Evolutionary conservation across 2,329 filamentous ascomycete genomes (phyloP), one percentile per base, ranked within the genome.

Genomic region (Arachnomyces sp.): DNA sequence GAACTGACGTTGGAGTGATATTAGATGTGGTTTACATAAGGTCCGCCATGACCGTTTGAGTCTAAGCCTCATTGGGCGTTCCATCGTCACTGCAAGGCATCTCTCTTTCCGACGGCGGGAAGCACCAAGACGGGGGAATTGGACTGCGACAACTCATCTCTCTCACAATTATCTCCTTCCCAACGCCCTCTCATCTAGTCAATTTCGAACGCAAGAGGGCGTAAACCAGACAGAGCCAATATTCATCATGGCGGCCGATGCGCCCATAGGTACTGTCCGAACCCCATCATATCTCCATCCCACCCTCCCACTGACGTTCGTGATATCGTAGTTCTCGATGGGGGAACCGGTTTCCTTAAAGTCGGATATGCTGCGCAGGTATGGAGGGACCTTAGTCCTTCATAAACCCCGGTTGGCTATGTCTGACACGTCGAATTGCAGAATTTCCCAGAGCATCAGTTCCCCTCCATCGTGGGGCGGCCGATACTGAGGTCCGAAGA

Each of bases 401-500:
- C n/a, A 16, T 5, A 16, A 32, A 18, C 33, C 3, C 3, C 15
- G 20, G 14, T 14, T 58, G 47, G 11, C 31, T 12, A 37, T 30
- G 2, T 46, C 32, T 32, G 38, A 18, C 31, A 34, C 42, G n/a
- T 54, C 38, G 49, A 44, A 37, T 43, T 39, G 12, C 46, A 96
- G 76, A 98, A 98, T 75, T 98, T 98, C 71, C 92, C 92, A 65
- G 92, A 96, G 71, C 87, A 93, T 68, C 90, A 96, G 70, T 96
- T 89, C 68, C 92, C 92, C 42, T 95, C 90, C 53, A 96, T 98
- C 66, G 88, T 98, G 64, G 92, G 92, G 62, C 86, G 92, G 55
- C 92, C 92, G 38, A 98, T 98, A 67, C 78, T 98, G 59, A 87
- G 92, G 68, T 89, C 89, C 47, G 92, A 98, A 73, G 92, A 98